phyloP scores from a whole-genome alignment of 1,284 basidiomycete genomes.

The Irpex sp. region DNA sequence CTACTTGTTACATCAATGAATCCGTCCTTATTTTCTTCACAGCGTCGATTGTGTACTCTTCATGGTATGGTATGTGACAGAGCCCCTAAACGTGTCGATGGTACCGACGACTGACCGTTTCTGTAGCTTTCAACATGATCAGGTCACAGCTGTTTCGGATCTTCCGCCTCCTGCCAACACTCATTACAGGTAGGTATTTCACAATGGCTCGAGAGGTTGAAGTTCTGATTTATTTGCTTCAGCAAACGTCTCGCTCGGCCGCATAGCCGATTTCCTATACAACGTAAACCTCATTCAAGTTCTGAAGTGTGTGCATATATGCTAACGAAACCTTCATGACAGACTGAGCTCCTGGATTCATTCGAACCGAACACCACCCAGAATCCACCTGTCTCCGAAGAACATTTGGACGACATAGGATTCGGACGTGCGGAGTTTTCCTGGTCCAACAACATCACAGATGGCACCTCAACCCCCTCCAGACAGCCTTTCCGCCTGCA shows the following conservation, averaged over 20 bases:
- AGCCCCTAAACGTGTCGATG: neutral
- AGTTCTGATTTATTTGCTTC: neutral
- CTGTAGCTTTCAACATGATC: slow-evolving; percentile 31
- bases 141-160: slow-evolving; percentile 28
- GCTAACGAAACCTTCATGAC: neutral
- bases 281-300: slow-evolving; percentile 29
- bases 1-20: neutral
- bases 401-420: slow-evolving; percentile 32
- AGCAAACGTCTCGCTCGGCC: slow-evolving; percentile 48
- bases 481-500: slow-evolving; percentile 42
- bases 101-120: neutral
- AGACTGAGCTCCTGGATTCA: slow-evolving; percentile 49
- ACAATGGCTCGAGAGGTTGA: neutral
- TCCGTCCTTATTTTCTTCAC: neutral
- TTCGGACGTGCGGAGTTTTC: slow-evolving; percentile 38
- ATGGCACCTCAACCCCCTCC: slow-evolving; percentile 30
- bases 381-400: slow-evolving; percentile 17
- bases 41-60: slow-evolving; percentile 40
- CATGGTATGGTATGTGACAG: slow-evolving; percentile 31
- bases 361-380: slow-evolving; percentile 27
- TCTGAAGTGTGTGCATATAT: slow-evolving; percentile 4
- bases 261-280: slow-evolving; percentile 43
- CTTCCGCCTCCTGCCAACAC: slow-evolving; percentile 29
- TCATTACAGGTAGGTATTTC: slow-evolving; percentile 30
- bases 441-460: slow-evolving; percentile 30